These are phyloP conservation scores for Trichoderma harzianum DNA, from an alignment of 2,329 filamentous ascomycete genomes.

Conservation along the genomic window DNA sequence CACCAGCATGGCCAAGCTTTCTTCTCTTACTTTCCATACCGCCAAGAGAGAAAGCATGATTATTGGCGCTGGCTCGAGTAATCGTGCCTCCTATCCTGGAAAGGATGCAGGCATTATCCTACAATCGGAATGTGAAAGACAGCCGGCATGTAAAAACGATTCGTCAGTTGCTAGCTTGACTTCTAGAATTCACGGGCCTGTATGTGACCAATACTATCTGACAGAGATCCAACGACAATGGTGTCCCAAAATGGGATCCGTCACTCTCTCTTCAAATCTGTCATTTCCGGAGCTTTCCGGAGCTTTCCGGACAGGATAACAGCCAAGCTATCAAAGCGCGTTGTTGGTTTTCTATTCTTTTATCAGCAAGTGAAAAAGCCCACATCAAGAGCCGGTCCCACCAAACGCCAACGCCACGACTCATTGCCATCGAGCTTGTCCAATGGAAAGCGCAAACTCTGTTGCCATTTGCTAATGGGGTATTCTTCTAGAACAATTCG, in stretches of 20 bases:
- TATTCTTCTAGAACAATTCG: slow-evolving; percentile 10
- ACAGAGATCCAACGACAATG: background rate
- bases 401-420: slow-evolving; percentile 7
- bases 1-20: background rate
- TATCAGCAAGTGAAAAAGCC: background rate
- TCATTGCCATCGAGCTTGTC: background rate
- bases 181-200: background rate
- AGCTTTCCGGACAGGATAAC: background rate
- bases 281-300: slow-evolving; percentile 14
- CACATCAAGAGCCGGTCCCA: background rate
- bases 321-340: background rate
- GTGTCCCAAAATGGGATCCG: background rate
- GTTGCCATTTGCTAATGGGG: slow-evolving; percentile 11
- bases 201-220: background rate
- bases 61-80: background rate
- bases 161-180: background rate
- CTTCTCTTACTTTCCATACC: background rate
- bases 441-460: background rate
- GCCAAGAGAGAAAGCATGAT: background rate
- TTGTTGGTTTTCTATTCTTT: background rate
- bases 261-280: background rate
- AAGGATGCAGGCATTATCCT: background rate
- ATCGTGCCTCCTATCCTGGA: background rate
- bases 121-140: background rate
- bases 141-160: background rate